Evolutionary conservation across 2,329 filamentous ascomycete genomes (phyloP).

Genomic region (Fusarium abutilonis): DNA sequence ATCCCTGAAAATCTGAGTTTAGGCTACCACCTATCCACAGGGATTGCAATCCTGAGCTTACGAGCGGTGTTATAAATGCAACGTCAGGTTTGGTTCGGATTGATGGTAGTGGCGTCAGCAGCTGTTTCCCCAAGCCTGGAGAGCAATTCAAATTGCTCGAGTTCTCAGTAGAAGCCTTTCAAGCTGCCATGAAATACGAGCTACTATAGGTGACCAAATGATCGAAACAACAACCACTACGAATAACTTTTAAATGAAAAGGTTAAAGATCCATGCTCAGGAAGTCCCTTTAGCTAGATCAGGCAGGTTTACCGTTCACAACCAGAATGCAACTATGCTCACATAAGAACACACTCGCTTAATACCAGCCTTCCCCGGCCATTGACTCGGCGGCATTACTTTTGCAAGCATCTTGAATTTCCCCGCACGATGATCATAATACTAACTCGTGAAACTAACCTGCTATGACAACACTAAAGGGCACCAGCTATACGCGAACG

Average conservation of each 20-base stretch:
- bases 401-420: conserved; percentile 16
- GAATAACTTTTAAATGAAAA: too few relatives aligned
- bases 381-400: conserved; percentile 23
- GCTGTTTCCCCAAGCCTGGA: conserved; percentile 3
- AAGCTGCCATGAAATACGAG: too few relatives aligned
- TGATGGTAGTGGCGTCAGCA: conserved; percentile 15
- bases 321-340: too few relatives aligned
- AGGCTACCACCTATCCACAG: background rate
- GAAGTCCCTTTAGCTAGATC: too few relatives aligned
- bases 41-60: background rate
- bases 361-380: conserved; percentile 7
- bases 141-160: too few relatives aligned
- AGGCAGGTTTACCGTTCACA: too few relatives aligned
- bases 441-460: conserved; percentile 8
- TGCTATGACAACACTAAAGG: conserved; percentile 6
- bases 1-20: conserved; percentile 2
- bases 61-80: conserved; percentile 9
- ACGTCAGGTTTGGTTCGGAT: background rate
- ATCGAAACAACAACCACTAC: conserved; percentile 2
- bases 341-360: background rate
- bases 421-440: conserved; percentile 38
- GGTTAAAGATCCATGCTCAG: too few relatives aligned
- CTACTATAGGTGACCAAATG: background rate
- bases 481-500: conserved; percentile 25
- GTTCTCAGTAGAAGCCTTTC: too few relatives aligned